A percentile compares a stretch with the other conserved stretches of the same genome.
Evolutionary conservation across 768 basidiomycete species (phyloP).

Genomic region (Leucosporidium creatinivorum): DNA sequence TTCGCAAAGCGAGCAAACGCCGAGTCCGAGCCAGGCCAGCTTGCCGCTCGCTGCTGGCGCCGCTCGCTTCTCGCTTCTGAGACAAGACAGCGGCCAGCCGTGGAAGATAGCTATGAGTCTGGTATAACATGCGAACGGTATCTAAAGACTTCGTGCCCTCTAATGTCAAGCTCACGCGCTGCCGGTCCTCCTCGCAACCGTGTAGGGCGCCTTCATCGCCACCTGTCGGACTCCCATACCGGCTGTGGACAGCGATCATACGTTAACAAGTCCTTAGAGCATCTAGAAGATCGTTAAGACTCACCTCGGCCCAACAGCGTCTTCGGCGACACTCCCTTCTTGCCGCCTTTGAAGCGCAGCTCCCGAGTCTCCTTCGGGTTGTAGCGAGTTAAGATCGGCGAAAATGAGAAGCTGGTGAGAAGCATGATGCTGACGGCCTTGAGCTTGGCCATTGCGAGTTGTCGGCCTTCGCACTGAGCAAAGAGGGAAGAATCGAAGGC

Average conservation of each 20-base stretch:
- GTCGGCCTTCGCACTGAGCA: constrained; percentile 31
- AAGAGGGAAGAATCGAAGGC: neutral
- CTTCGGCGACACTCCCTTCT: constrained; percentile 4
- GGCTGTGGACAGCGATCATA: neutral
- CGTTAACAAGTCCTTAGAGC: neutral
- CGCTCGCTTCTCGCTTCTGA: too few relatives aligned
- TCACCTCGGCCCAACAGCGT: neutral
- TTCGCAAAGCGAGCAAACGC: too few relatives aligned
- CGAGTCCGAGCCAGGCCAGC: too few relatives aligned
- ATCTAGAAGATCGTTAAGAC: neutral
- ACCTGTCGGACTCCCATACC: constrained; percentile 21
- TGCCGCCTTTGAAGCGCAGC: too few relatives aligned
- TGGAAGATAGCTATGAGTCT: too few relatives aligned
- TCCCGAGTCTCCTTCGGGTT: neutral
- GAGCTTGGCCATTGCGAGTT: constrained; percentile 25
- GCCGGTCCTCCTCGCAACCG: too few relatives aligned
- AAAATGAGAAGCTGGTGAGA: constrained; percentile 14
- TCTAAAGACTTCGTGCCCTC: too few relatives aligned
- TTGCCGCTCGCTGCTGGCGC: too few relatives aligned
- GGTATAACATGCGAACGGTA: too few relatives aligned
- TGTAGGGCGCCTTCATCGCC: too few relatives aligned
- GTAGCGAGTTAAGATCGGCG: neutral
- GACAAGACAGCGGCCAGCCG: too few relatives aligned
- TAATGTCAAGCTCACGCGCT: too few relatives aligned
- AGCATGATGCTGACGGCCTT: constrained; percentile 19